Evolutionary conservation across 2,329 filamentous ascomycete genomes (phyloP).

Genomic region (Mollisia scopiformis): DNA sequence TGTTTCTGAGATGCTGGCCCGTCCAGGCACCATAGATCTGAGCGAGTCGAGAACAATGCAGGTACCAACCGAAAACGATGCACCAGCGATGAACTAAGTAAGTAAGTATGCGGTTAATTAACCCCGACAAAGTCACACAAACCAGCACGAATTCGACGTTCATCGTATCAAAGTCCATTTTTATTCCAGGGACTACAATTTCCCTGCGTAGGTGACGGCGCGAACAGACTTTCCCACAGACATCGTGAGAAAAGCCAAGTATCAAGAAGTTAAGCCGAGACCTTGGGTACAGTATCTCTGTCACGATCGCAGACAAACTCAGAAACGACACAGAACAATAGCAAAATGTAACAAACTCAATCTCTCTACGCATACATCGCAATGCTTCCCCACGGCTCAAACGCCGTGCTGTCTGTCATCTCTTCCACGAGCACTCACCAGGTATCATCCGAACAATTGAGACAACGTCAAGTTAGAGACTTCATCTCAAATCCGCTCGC

Average conservation of each 20-base stretch:
- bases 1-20: not conserved
- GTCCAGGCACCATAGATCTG: not conserved
- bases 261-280: not conserved
- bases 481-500: conserved; percentile 6
- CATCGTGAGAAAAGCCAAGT: not conserved
- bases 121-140: not conserved
- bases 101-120: not conserved
- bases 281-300: not conserved
- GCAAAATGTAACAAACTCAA: not conserved
- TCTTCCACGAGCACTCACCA: too few species aligned
- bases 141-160: not conserved
- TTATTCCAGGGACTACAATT: too few species aligned
- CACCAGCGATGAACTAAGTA: too few species aligned
- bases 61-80: not conserved
- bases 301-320: not conserved
- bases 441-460: conserved; percentile 9
- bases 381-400: not conserved
- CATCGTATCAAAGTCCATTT: not conserved
- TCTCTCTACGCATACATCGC: not conserved
- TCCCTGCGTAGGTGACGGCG: too few species aligned
- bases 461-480: conserved; percentile 13
- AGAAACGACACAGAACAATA: not conserved
- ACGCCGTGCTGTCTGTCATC: too few species aligned
- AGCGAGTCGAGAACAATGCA: not conserved
- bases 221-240: not conserved